Conservation (phyloP, 768 basidiomycete species). For the Boletus eberwhitei region DNA sequence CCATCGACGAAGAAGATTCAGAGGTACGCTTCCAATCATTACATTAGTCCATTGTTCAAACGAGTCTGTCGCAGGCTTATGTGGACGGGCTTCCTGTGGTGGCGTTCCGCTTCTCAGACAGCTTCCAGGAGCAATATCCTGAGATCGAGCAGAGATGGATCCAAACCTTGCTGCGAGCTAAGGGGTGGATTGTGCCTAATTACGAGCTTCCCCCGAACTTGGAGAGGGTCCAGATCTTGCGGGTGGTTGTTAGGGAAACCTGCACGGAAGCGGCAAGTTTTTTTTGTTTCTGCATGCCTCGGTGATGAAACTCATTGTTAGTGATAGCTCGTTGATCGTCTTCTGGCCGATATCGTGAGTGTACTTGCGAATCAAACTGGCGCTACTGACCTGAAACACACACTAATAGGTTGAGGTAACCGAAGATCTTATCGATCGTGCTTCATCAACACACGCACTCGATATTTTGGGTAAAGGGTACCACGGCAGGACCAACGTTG, state of each 20-base stretch:
- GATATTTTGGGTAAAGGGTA: constrained; percentile 35
- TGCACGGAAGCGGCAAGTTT: constrained; percentile 46
- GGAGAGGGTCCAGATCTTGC: constrained; percentile 52
- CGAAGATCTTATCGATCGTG: constrained; percentile 47
- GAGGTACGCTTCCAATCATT: constrained; percentile 42
- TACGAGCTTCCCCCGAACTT: constrained; percentile 55
- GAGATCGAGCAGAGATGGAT: constrained; percentile 58
- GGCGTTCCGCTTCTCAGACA: constrained; percentile 53
- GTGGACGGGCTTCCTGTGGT: constrained; percentile 51
- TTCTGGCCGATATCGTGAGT: constrained; percentile 68
- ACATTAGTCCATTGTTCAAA: neutral
- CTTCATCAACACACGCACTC: constrained; percentile 52
- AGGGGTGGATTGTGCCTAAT: constrained; percentile 59
- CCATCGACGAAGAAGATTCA: constrained; percentile 48
- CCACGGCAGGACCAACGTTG: constrained; percentile 29
- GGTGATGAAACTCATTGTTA: constrained; percentile 25
- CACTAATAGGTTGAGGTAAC: constrained; percentile 56
- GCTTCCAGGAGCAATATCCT: constrained; percentile 50
- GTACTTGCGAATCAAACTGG: neutral
- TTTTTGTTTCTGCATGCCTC: constrained; percentile 15
- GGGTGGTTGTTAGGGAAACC: constrained; percentile 59
- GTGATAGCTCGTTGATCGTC: constrained; percentile 54
- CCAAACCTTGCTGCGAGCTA: constrained; percentile 45
- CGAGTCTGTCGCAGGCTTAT: constrained; percentile 35
- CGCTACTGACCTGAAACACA: neutral